phyloP scores from a whole-genome alignment of 208 protist genomes.

The Novymonas esmeraldas region DNA sequence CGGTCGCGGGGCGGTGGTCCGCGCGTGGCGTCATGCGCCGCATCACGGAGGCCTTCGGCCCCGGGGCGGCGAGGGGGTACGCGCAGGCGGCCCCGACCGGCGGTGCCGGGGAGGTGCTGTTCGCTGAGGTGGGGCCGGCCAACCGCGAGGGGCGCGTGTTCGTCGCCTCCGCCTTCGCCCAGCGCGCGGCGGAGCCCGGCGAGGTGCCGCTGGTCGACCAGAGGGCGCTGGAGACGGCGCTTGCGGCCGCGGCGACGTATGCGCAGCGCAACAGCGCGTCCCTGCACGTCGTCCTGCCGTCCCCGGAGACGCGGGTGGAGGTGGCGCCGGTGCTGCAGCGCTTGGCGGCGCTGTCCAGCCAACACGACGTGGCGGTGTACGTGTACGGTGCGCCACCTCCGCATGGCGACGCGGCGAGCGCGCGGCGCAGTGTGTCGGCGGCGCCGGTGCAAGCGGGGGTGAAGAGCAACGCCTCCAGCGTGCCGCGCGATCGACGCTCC shows the following conservation, averaged over 20 bases:
- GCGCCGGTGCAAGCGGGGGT: too few species aligned
- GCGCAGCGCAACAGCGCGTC: slow-evolving; percentile 29
- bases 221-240: slow-evolving; percentile 25
- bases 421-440: too few species aligned
- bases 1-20: slow-evolving; percentile 41
- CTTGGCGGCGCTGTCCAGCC: slow-evolving; percentile 3
- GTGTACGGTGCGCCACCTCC: slow-evolving; percentile 21
- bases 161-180: slow-evolving; percentile 45
- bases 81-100: slow-evolving; percentile 21
- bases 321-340: slow-evolving; percentile 19
- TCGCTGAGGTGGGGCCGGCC: slow-evolving; percentile 29
- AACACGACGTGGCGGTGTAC: slow-evolving; percentile 9
- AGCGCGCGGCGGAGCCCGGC: slow-evolving; percentile 25
- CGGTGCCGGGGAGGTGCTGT: slow-evolving; percentile 40
- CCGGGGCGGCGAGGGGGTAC: slow-evolving; percentile 33
- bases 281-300: slow-evolving; percentile 38
- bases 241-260: slow-evolving; percentile 26
- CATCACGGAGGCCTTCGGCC: slow-evolving; percentile 37
- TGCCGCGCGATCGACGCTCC: too few species aligned
- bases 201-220: slow-evolving; percentile 35
- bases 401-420: background rate
- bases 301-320: slow-evolving; percentile 15
- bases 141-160: slow-evolving; percentile 36
- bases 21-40: slow-evolving; percentile 48
- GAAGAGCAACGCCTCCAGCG: too few species aligned